phyloP scores from a whole-genome alignment of 306 rosid genomes.

The Vigna hirtella region DNA sequence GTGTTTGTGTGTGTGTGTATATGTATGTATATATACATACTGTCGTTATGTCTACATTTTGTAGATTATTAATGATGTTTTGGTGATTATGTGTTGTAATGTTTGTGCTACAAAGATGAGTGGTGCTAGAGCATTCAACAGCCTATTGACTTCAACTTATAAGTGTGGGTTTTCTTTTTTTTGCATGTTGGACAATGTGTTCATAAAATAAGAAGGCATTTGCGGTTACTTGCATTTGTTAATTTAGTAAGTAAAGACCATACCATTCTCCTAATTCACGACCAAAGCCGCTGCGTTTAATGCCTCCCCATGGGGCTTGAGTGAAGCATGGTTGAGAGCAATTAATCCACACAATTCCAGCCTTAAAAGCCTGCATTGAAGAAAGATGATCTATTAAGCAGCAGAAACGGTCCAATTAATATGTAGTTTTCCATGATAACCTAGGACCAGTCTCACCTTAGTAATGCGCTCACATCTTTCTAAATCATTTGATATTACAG shows the following conservation, averaged over 20 bases:
- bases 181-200: constrained; percentile 10
- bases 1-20: too few relatives aligned
- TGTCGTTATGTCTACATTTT: too few relatives aligned
- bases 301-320: constrained; percentile 99
- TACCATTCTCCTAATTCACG: constrained; percentile 99
- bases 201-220: not conserved
- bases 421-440: constrained; percentile 27
- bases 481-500: constrained; percentile 90
- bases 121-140: constrained; percentile 22
- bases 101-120: not conserved
- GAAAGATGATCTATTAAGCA: constrained; percentile 29
- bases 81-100: too few relatives aligned
- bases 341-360: constrained; percentile 94
- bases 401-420: constrained; percentile 23
- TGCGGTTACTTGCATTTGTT: constrained; percentile 11
- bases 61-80: too few relatives aligned
- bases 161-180: constrained; percentile 5
- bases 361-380: constrained; percentile 73
- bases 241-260: constrained; percentile 32
- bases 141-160: constrained; percentile 22
- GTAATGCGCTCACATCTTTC: constrained; percentile 91
- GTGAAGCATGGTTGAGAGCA: constrained; percentile 98
- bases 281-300: constrained; percentile 93
- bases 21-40: too few relatives aligned
- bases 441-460: constrained; percentile 64